Conservation (phyloP, 352 stramenopile genomes). For the Phytopythium boreale region DNA sequence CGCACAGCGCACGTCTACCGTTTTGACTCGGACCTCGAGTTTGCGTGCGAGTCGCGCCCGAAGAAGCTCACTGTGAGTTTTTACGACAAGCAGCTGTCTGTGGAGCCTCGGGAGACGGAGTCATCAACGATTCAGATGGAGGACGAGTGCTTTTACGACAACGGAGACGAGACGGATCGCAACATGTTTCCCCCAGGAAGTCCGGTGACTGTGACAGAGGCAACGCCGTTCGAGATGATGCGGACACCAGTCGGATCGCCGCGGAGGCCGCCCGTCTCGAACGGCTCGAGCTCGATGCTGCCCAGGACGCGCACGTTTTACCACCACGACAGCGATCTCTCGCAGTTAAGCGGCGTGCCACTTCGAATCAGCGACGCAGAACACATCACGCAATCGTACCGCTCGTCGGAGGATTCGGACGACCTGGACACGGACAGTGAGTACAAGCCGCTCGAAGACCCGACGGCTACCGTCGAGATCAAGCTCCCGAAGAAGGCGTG, state of each 20-base stretch:
- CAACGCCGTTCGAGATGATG: slow-evolving; percentile 70
- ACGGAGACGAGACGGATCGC: slow-evolving; percentile 17
- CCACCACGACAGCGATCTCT: slow-evolving; percentile 41
- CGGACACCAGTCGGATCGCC: slow-evolving; percentile 50
- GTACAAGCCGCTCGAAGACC: slow-evolving; percentile 22
- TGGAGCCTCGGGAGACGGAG: slow-evolving; percentile 26
- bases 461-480: slow-evolving; percentile 69
- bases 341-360: slow-evolving; percentile 26
- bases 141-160: slow-evolving; percentile 48
- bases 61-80: slow-evolving; percentile 70
- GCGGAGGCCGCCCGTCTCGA: slow-evolving; percentile 17
- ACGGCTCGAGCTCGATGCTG: slow-evolving; percentile 25
- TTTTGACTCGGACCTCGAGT: slow-evolving; percentile 77
- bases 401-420: slow-evolving; percentile 57
- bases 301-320: slow-evolving; percentile 43
- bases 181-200: slow-evolving; percentile 39
- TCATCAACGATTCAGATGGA: slow-evolving; percentile 54
- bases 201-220: slow-evolving; percentile 47
- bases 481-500: slow-evolving; percentile 84
- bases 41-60: slow-evolving; percentile 58
- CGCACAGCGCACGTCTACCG: slow-evolving; percentile 81
- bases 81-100: slow-evolving; percentile 50
- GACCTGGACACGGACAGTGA: slow-evolving; percentile 22
- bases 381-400: slow-evolving; percentile 66
- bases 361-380: slow-evolving; percentile 63